phyloP scores from a whole-genome alignment of 805 yeast genomes.

The Komagataella pseudopastoris region DNA sequence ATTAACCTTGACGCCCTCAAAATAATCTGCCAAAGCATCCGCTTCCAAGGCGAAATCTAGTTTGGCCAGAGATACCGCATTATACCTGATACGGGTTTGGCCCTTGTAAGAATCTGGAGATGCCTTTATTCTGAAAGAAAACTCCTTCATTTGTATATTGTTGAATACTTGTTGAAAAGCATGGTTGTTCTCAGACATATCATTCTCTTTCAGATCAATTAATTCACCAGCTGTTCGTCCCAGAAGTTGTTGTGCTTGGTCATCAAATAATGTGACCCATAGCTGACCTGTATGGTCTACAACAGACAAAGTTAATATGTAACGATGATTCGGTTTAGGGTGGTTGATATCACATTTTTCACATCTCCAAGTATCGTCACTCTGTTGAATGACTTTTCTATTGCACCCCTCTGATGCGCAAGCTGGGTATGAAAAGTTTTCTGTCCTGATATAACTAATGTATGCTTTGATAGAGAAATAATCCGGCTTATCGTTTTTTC shows the following conservation, averaged over 20 bases:
- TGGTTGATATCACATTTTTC: slow-evolving; percentile 74
- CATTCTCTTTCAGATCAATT: slow-evolving; percentile 27
- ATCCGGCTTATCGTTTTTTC: slow-evolving; percentile 68
- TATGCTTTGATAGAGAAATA: slow-evolving; percentile 67
- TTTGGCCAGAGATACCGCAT: slow-evolving; percentile 38
- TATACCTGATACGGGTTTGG: slow-evolving; percentile 60
- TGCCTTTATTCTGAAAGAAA: slow-evolving; percentile 65
- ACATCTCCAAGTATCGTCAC: slow-evolving; percentile 80
- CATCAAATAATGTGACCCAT: slow-evolving; percentile 83
- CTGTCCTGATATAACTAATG: slow-evolving; percentile 56
- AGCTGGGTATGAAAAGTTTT: slow-evolving; percentile 81
- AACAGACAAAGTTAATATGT: slow-evolving; percentile 63
- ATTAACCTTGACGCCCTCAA: slow-evolving; percentile 17
- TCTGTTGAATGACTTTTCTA: slow-evolving; percentile 67
- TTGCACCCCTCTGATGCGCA: slow-evolving; percentile 69
- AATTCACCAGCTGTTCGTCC: slow-evolving; percentile 51
- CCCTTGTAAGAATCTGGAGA: slow-evolving; percentile 79
- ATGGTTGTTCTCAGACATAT: slow-evolving; percentile 23
- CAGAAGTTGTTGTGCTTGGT: slow-evolving; percentile 57
- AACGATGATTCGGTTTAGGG: slow-evolving; percentile 64
- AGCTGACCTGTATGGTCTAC: slow-evolving; percentile 72
- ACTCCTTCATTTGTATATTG: slow-evolving; percentile 49
- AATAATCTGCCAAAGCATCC: slow-evolving; percentile 35
- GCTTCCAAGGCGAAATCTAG: slow-evolving; percentile 49
- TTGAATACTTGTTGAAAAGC: slow-evolving; percentile 30